These are phyloP conservation scores for Plenodomus biglobosus DNA, from an alignment of 2,329 filamentous ascomycete species.

Conservation along the genomic window DNA sequence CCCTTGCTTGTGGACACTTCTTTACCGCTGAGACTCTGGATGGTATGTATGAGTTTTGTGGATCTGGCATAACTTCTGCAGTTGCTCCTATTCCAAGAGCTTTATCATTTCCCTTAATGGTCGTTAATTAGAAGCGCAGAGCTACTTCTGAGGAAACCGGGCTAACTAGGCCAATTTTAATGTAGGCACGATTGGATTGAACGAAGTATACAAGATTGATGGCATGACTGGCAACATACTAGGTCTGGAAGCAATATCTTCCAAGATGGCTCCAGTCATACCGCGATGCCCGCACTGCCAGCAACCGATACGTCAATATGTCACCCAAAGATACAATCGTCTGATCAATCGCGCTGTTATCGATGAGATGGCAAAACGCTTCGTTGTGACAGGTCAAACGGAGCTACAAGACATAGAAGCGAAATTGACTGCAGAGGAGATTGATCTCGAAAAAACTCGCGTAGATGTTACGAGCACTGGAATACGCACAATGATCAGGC, in stretches of 20 bases:
- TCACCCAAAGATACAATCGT: conserved; percentile 43
- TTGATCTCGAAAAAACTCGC: conserved; percentile 19
- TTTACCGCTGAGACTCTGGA: conserved; percentile 37
- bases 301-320: conserved; percentile 35
- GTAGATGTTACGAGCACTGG: no score
- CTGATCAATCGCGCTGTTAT: conserved; percentile 44
- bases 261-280: conserved; percentile 21
- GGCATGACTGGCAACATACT: conserved; percentile 18
- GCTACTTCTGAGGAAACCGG: no score
- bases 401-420: conserved; percentile 29
- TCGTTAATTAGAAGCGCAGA: no score
- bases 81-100: no score
- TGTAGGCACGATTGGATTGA: no score
- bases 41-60: no score
- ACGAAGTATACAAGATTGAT: conserved; percentile 23
- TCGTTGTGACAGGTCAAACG: conserved; percentile 35
- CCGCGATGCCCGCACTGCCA: conserved; percentile 42
- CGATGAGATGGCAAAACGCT: conserved; percentile 43
- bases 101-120: no score
- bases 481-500: no score
- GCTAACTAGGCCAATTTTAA: no score
- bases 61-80: no score
- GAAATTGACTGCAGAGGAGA: conserved; percentile 16
- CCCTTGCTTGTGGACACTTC: conserved; percentile 35
- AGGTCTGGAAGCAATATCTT: conserved; percentile 28